Base-by-base conservation (phyloP, 148 eudicot species). In the Silene uniflora region DNA sequence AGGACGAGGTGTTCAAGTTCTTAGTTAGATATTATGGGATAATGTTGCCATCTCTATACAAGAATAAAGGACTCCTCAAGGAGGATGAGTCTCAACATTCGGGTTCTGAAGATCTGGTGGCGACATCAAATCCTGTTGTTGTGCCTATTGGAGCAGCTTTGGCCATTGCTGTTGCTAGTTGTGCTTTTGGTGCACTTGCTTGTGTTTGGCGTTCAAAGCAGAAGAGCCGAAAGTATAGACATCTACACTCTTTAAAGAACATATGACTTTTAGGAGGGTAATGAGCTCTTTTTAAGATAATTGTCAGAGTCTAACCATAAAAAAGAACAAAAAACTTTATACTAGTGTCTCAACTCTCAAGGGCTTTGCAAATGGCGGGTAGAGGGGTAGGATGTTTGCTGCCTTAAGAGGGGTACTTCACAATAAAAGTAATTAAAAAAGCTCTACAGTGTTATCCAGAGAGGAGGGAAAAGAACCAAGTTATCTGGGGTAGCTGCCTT, bases 121-220 rank as follows among this genome's bases (percentile, higher is more conserved):
- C 82, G 6, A 75, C 91, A 27, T 76, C 93, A 79, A 85, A 87
- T 76, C 90, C 99, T 24, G 76, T 90, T 14, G 89, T 83, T 5
- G 98, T 95, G 68, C 97, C 97, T 21, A 54, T 90, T 16, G 99
- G 97, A 54, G 97, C 99, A 61, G 99, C 96, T 55, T 56, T 89
- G 81, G 99, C 92, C 9, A 92, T 95, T 27, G 96, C 94, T 56
- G 79, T 91, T 14, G 99, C 99, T 14, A 90, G 97, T 90, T 91
- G 92, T 81, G 91, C 89, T 62, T 95, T 95, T 73, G 99, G 91
- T 67, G 99, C 92, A 12, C 92, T 95, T n/a, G 96, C 97, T 54
- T 95, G 99, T 85, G 89, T 80, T 75, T 95, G 99, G 99, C 96
- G 97, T n/a, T 90, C 93, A 25, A 92, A 52, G 70, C 99, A 95